phyloP scores from a whole-genome alignment of 345 rosid genomes.

The Hibiscus trionum region DNA sequence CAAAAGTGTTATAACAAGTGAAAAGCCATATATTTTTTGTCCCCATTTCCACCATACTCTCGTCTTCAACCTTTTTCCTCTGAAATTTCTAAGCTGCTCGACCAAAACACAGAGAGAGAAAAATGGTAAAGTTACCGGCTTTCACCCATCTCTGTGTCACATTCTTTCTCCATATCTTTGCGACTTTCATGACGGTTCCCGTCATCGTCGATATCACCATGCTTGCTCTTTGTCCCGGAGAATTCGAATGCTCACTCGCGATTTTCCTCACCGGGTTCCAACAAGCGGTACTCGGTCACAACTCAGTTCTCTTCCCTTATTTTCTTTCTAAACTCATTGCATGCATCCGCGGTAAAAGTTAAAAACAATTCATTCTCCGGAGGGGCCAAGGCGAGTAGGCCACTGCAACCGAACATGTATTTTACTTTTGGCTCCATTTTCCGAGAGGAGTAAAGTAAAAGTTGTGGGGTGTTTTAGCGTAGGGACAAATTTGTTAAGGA shows the following conservation, averaged over 20 bases:
- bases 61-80: neutral
- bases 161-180: constrained; percentile 22
- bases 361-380: no score
- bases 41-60: neutral
- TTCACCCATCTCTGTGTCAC: constrained; percentile 26
- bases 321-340: neutral
- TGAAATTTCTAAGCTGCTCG: neutral
- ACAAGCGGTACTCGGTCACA: constrained; percentile 26
- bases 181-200: constrained; percentile 30
- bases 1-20: neutral
- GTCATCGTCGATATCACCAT: constrained; percentile 33
- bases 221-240: constrained; percentile 41
- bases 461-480: neutral
- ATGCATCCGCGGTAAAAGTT: neutral
- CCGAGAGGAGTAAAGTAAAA: neutral
- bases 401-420: no score
- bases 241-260: constrained; percentile 30
- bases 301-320: neutral
- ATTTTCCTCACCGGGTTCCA: constrained; percentile 32
- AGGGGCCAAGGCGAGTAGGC: no score
- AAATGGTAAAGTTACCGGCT: constrained; percentile 21
- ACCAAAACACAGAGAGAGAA: neutral
- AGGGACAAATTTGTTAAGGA: neutral
- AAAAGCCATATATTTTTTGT: neutral
- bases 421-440: no score